A percentile compares a stretch with the other conserved stretches of the same genome.
Evolutionary conservation across 1,284 basidiomycete genomes (phyloP).

Genomic region (Ceratobasidium sp.): DNA sequence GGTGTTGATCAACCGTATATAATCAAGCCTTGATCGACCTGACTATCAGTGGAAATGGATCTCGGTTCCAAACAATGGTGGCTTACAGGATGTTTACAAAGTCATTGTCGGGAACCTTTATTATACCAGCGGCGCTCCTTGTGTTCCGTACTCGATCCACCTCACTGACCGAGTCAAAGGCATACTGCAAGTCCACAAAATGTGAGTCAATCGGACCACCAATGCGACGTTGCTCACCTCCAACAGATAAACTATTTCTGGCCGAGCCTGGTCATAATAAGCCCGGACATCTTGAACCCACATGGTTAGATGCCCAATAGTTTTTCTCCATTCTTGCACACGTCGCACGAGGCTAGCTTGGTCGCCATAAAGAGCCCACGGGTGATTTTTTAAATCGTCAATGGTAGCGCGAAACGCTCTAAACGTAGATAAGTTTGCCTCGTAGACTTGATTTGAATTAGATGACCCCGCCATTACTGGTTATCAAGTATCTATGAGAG

Average conservation of each 20-base stretch:
- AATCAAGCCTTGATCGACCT: constrained; percentile 6
- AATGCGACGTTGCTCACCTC: constrained; percentile 15
- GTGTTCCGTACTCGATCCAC: constrained; percentile 21
- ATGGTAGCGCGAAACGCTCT: constrained; percentile 27
- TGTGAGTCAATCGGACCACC: background rate
- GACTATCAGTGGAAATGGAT: background rate
- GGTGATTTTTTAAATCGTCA: constrained; percentile 16
- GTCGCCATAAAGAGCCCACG: constrained; percentile 14
- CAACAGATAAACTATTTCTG: constrained; percentile 35
- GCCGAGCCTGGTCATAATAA: constrained; percentile 35
- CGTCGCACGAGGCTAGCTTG: constrained; percentile 31
- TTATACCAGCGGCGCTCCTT: background rate
- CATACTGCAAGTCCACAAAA: background rate
- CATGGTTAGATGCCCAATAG: constrained; percentile 28
- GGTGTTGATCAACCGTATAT: constrained; percentile 26
- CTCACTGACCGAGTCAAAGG: constrained; percentile 26
- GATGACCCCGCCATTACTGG: background rate
- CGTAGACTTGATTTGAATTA: constrained; percentile 17
- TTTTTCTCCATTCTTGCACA: constrained; percentile 40
- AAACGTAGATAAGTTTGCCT: constrained; percentile 35
- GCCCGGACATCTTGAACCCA: constrained; percentile 40
- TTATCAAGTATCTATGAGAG: background rate
- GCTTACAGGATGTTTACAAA: constrained; percentile 32
- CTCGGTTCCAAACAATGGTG: background rate
- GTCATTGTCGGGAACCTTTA: constrained; percentile 21